Evolutionary conservation across 208 protist species (phyloP).

Genomic region (Leishmania martiniquensis): DNA sequence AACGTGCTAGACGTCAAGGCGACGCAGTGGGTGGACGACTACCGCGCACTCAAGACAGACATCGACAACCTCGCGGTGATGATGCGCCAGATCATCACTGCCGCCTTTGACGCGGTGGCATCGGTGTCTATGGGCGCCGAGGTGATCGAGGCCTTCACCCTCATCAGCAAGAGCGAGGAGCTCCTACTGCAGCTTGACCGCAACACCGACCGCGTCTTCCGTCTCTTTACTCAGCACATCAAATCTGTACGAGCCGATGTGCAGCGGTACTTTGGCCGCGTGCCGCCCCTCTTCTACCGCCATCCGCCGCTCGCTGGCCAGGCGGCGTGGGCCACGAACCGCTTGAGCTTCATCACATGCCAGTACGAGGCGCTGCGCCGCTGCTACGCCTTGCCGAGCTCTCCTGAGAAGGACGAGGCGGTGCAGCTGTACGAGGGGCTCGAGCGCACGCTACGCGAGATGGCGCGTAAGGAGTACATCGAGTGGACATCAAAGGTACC

Average conservation of each 20-base stretch:
- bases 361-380: slow-evolving; percentile 59
- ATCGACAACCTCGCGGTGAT: slow-evolving; percentile 97
- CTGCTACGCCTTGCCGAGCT: slow-evolving; percentile 88
- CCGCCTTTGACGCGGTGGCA: slow-evolving; percentile 94
- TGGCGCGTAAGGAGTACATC: slow-evolving; percentile 65
- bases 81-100: slow-evolving; percentile 97
- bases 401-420: slow-evolving; percentile 84
- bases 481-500: slow-evolving; percentile 84
- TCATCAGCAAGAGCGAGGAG: slow-evolving; percentile 94
- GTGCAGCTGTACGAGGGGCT: slow-evolving; percentile 73
- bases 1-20: slow-evolving; percentile 98
- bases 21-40: slow-evolving; percentile 98
- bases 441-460: slow-evolving; percentile 86
- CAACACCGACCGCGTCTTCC: slow-evolving; percentile 92
- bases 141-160: slow-evolving; percentile 96
- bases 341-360: slow-evolving; percentile 56
- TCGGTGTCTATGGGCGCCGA: slow-evolving; percentile 93
- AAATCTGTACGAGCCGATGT: slow-evolving; percentile 92
- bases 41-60: slow-evolving; percentile 95
- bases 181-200: slow-evolving; percentile 94
- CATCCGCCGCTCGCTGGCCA: slow-evolving; percentile 93
- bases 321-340: slow-evolving; percentile 91
- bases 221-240: slow-evolving; percentile 84
- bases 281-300: slow-evolving; percentile 90
- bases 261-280: slow-evolving; percentile 87